Percentiles rank a stretch among this genome's conserved stretches.
Conservation (phyloP, 176 grass and related monocot species). For the Cocos nucifera region DNA sequence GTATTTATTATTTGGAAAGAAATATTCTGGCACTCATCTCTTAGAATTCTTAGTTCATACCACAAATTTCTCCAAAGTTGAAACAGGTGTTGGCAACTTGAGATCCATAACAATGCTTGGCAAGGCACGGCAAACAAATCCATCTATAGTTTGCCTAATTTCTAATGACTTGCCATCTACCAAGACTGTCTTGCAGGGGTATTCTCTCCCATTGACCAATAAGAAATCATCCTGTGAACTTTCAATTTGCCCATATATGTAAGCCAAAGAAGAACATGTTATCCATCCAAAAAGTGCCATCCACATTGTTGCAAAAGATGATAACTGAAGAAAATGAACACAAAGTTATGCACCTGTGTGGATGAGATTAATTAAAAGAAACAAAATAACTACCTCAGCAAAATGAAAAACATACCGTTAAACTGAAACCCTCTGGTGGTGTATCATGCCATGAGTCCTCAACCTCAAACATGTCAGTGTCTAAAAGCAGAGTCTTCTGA, state of each 20-base stretch:
- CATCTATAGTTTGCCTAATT: slow-evolving; percentile 72
- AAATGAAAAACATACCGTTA: slow-evolving; percentile 38
- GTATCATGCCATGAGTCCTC: slow-evolving; percentile 90
- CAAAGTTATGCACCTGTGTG: neutral
- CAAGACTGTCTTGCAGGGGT: slow-evolving; percentile 43
- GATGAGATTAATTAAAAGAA: too few species aligned
- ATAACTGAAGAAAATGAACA: slow-evolving; percentile 45
- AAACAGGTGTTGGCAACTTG: slow-evolving; percentile 50
- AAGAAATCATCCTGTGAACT: slow-evolving; percentile 47
- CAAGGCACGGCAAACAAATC: slow-evolving; percentile 50
- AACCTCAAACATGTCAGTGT: slow-evolving; percentile 83
- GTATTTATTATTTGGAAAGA: too few species aligned
- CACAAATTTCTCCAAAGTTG: slow-evolving; percentile 74
- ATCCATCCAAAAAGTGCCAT: slow-evolving; percentile 69
- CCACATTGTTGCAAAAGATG: slow-evolving; percentile 68
- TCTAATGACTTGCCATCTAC: slow-evolving; percentile 65
- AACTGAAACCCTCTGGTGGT: slow-evolving; percentile 66
- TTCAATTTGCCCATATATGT: slow-evolving; percentile 55
- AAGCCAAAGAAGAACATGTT: slow-evolving; percentile 56
- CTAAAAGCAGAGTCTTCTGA: slow-evolving; percentile 60
- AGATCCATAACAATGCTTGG: slow-evolving; percentile 47
- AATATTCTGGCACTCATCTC: too few species aligned
- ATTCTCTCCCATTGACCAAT: slow-evolving; percentile 47
- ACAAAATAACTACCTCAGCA: neutral
- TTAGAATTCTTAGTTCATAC: slow-evolving; percentile 29